Evolutionary conservation across 2,329 filamentous ascomycete genomes (phyloP), one percentile per base, ranked within the genome.

Genomic region (Aspergillus sp.): DNA sequence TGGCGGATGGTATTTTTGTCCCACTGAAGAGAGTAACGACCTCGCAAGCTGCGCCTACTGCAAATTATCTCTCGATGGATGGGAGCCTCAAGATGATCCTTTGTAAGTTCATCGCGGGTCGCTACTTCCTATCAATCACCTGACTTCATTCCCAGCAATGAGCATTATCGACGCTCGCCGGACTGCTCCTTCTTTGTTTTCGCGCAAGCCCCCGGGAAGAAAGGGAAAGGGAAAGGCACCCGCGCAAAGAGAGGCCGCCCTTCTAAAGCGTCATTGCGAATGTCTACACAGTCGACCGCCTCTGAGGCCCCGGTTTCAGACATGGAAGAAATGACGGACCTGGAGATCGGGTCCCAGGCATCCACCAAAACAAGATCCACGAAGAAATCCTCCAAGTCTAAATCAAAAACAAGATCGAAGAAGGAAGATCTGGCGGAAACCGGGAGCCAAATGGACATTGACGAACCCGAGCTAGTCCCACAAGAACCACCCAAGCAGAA

Each of bases 11-110:
- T 91, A 88, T 67, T 97, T 92, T 73, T 95, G 91, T 20, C 92
- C 94, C 0, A 89, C 85, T 5, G 76, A 83, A 41, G 91, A 93
- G 41, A 90, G 86, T 11, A 87, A 94, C 59, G 94, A 99, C 70
- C 89, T 93, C 75, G 89, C 90, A 9, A 94, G 88, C 10, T 99
- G 94, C 69, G 82, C 89, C 23, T 97, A 97, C 73, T 99, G 94
- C 75, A 85, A 88, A 52, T 76, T 97, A 14, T 91, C 88, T 10
- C 81, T 99, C 10, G 93, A 97, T 70, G 91, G 91, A 5, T 99
- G 95, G 94, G 94, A 97, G 67, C 87, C 88, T 1, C 86, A 87
- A 54, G 94, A 99, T 70, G 90, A 96, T 67, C 94, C 94, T 56
- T 83, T 88, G 86, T 91, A 71, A 73, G 88, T 67, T 38, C 34